Conservation (phyloP, 495 filamentous ascomycete genomes). For the Pseudotulostoma volvatum region DNA sequence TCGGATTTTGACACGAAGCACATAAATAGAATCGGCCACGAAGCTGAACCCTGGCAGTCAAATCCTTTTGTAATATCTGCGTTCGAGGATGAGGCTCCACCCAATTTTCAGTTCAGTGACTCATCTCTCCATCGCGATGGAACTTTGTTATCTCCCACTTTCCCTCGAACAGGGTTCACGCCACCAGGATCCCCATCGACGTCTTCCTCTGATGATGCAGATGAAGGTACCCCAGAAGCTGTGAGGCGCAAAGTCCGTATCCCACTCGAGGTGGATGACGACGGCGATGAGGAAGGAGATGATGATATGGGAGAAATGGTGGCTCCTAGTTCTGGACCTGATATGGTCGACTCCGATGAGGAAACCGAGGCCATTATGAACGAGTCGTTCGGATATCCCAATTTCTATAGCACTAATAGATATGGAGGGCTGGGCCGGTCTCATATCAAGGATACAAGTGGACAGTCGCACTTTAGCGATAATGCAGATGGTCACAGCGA, state of each 20-base stretch:
- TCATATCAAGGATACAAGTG: constrained; percentile 7
- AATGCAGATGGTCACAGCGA: constrained; percentile 23
- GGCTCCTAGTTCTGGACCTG: constrained; percentile 18
- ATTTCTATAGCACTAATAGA: constrained; percentile 18
- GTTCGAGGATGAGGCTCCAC: constrained; percentile 24
- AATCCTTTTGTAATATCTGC: constrained; percentile 31
- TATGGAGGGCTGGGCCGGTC: constrained; percentile 22
- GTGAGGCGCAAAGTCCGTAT: constrained; percentile 23
- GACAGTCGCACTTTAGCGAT: constrained; percentile 24
- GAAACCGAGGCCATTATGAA: constrained; percentile 35
- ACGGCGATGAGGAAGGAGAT: constrained; percentile 32
- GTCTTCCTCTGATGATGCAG: constrained; percentile 27
- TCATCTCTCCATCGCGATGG: constrained; percentile 12
- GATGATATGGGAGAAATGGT: constrained; percentile 37
- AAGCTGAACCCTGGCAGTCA: constrained; percentile 21
- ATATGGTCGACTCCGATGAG: constrained; percentile 30
- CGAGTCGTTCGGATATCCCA: constrained; percentile 29
- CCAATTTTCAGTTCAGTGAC: constrained; percentile 19
- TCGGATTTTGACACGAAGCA: constrained; percentile 10
- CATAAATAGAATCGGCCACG: constrained; percentile 8
- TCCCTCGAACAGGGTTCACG: constrained; percentile 27
- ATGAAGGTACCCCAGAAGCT: constrained; percentile 19
- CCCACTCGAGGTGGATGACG: constrained; percentile 29
- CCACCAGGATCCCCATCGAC: constrained; percentile 27
- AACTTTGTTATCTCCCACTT: constrained; percentile 19